A percentile compares a stretch with the other conserved stretches of the same genome.
Conservation (phyloP, 2,329 filamentous ascomycete genomes). For the Ceratocystis cacaofunesta region DNA sequence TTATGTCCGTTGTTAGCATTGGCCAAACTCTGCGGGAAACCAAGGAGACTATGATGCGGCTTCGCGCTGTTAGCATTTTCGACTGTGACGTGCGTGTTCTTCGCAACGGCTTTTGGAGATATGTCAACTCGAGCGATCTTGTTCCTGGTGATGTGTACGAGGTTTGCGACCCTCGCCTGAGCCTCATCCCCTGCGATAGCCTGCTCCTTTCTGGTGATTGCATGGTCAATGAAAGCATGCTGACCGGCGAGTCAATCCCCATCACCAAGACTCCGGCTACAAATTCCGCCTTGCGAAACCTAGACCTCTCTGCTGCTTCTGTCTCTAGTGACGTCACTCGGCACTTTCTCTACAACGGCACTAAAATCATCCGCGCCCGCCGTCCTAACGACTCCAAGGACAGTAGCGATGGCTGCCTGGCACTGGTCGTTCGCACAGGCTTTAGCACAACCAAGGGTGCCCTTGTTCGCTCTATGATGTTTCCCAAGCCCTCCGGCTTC, state of each 20-base stretch:
- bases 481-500: constrained; percentile 95
- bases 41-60: constrained; percentile 70
- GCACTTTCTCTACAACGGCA: constrained; percentile 87
- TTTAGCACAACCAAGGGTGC: constrained; percentile 98
- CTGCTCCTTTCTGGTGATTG: constrained; percentile 84
- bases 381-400: constrained; percentile 73
- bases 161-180: constrained; percentile 79
- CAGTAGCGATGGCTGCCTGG: constrained; percentile 69
- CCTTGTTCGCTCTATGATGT: constrained; percentile 91
- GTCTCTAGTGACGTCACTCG: constrained; percentile 71
- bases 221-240: constrained; percentile 98
- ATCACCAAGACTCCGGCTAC: constrained; percentile 82
- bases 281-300: constrained; percentile 58
- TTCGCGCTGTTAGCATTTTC: constrained; percentile 84
- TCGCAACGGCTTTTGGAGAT: constrained; percentile 89
- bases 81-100: constrained; percentile 91
- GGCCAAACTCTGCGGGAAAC: constrained; percentile 81
- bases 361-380: constrained; percentile 82
- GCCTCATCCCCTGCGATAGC: constrained; percentile 83
- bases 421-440: constrained; percentile 82
- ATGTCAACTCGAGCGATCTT: constrained; percentile 70
- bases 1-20: constrained; percentile 90
- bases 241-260: constrained; percentile 84
- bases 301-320: constrained; percentile 68
- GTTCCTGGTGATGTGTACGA: constrained; percentile 96